Conservation (phyloP, 768 basidiomycete species). For the Chalciporus chontae region DNA sequence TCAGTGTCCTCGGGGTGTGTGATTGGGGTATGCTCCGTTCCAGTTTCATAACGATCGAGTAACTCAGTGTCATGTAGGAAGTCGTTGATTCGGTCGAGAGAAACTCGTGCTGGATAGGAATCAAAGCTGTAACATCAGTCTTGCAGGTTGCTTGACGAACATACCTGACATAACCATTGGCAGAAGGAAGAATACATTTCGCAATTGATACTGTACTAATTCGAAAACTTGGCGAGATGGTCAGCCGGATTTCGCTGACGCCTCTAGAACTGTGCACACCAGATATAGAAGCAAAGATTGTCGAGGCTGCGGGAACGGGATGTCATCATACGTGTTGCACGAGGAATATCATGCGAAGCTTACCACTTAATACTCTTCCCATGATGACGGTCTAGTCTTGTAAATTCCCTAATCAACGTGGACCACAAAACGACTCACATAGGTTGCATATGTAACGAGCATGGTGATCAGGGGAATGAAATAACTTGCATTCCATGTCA, state of each 20-base stretch:
- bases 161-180: conserved; percentile 23
- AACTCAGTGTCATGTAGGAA: conserved; percentile 32
- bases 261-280: conserved; percentile 9
- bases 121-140: neutral
- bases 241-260: neutral
- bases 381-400: neutral
- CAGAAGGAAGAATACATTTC: conserved; percentile 29
- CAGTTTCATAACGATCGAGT: neutral
- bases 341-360: neutral
- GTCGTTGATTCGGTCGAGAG: conserved; percentile 51
- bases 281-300: conserved; percentile 36
- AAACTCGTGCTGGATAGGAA: conserved; percentile 51
- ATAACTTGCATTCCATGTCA: conserved; percentile 35
- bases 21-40: neutral
- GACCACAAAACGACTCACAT: conserved; percentile 34
- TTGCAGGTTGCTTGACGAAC: neutral
- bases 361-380: conserved; percentile 1
- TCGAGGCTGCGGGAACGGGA: conserved; percentile 22
- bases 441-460: conserved; percentile 58
- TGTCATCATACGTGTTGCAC: neutral
- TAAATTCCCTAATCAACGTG: neutral
- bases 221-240: conserved; percentile 45
- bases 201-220: conserved; percentile 49
- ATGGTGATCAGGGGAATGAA: conserved; percentile 60
- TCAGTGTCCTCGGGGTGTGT: conserved; percentile 13